phyloP scores from a whole-genome alignment of 116 monocot genomes.

The Trichopus zeylanicus region DNA sequence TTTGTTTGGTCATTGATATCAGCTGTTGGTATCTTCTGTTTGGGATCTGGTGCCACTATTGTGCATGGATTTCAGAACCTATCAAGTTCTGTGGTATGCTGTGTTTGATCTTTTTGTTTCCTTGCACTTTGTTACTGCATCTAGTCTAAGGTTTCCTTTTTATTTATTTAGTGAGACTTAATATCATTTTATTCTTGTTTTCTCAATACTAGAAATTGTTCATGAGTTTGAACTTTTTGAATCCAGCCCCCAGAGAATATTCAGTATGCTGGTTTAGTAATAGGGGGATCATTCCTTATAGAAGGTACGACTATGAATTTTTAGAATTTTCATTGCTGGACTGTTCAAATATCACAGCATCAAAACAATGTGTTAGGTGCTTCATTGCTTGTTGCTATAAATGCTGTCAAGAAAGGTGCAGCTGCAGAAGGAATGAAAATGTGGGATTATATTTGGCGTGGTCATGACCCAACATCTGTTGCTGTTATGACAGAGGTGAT shows the following conservation, averaged over 20 bases:
- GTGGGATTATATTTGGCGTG: slow-evolving; percentile 94
- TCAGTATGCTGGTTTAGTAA: slow-evolving; percentile 92
- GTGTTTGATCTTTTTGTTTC: neutral
- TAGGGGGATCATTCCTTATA: slow-evolving; percentile 94
- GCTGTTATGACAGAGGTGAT: slow-evolving; percentile 99
- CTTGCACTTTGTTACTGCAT: slow-evolving; percentile 1
- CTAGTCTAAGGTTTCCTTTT: neutral
- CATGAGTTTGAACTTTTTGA: slow-evolving; percentile 2
- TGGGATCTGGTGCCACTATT: slow-evolving; percentile 97
- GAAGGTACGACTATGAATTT: slow-evolving; percentile 56
- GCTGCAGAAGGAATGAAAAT: slow-evolving; percentile 88
- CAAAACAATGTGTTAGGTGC: slow-evolving; percentile 43
- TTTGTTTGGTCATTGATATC: slow-evolving; percentile 99
- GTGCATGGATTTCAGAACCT: slow-evolving; percentile 93
- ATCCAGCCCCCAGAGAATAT: slow-evolving; percentile 94
- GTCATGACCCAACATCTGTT: slow-evolving; percentile 98
- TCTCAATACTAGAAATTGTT: neutral
- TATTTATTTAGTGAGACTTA: neutral
- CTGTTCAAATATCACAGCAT: slow-evolving; percentile 4
- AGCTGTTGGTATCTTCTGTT: slow-evolving; percentile 97
- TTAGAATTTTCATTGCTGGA: neutral
- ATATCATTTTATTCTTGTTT: neutral
- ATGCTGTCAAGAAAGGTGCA: slow-evolving; percentile 97
- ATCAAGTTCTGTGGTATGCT: slow-evolving; percentile 64
- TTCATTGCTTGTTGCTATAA: slow-evolving; percentile 89